Percentiles rank a stretch among this genome's conserved stretches.
phyloP scores from a whole-genome alignment of 768 basidiomycete genomes.

The Suillus placidus region DNA sequence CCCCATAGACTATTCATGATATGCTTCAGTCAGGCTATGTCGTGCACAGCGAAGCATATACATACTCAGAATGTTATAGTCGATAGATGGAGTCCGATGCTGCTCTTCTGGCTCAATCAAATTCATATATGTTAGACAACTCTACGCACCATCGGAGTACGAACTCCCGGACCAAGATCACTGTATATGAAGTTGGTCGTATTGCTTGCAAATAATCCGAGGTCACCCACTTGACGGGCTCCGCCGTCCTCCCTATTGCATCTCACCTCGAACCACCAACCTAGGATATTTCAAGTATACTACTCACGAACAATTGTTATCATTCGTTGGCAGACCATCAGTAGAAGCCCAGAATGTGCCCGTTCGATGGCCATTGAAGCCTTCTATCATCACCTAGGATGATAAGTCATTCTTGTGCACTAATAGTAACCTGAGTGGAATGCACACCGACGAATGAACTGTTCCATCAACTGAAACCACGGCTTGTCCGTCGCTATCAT shows the following conservation, averaged over 20 bases:
- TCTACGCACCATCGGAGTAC: constrained; percentile 49
- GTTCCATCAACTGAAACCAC: constrained; percentile 41
- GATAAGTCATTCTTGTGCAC: background rate
- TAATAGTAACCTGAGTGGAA: constrained; percentile 27
- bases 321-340: constrained; percentile 51
- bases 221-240: constrained; percentile 42
- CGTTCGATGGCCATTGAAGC: constrained; percentile 10
- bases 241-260: constrained; percentile 53
- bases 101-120: constrained; percentile 1
- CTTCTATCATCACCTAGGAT: constrained; percentile 1
- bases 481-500: constrained; percentile 45
- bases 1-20: constrained; percentile 48
- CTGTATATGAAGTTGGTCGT: constrained; percentile 56
- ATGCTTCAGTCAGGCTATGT: background rate
- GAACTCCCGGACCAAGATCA: constrained; percentile 55
- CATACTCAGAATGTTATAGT: constrained; percentile 62
- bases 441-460: constrained; percentile 27
- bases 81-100: constrained; percentile 54
- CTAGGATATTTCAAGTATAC: background rate
- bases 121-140: background rate
- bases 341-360: constrained; percentile 53
- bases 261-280: background rate
- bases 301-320: constrained; percentile 53
- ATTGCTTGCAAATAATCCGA: constrained; percentile 43
- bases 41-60: background rate